Conservation (phyloP, 2,329 filamentous ascomycete genomes). For the Diaporthe batatas region DNA sequence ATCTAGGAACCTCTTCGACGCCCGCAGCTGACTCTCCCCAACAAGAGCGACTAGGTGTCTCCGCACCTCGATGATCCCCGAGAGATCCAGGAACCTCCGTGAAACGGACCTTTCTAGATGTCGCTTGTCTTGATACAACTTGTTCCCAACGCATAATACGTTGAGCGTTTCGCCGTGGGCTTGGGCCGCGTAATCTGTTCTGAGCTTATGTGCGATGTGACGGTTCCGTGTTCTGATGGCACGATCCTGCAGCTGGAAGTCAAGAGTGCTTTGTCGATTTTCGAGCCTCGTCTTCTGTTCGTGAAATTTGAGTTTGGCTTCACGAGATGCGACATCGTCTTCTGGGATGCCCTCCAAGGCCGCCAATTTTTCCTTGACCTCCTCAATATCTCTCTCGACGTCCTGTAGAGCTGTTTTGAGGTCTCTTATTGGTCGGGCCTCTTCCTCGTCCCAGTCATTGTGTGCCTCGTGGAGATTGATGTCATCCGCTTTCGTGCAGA, state of each 20-base stretch:
- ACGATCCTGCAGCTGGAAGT: neutral
- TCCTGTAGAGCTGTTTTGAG: neutral
- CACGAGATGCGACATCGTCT: neutral
- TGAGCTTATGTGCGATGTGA: neutral
- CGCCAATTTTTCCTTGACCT: neutral
- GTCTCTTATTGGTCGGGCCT: neutral
- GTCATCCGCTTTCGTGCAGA: slow-evolving; percentile 59
- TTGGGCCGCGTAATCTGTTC: neutral
- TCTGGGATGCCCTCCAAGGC: neutral
- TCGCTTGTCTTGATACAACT: neutral
- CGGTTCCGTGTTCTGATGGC: neutral
- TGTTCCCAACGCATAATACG: slow-evolving; percentile 3
- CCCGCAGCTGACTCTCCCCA: neutral
- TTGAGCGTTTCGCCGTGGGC: neutral
- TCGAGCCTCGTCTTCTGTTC: neutral
- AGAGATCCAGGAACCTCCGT: neutral
- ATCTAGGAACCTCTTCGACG: neutral
- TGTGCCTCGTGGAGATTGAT: neutral
- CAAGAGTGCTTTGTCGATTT: neutral
- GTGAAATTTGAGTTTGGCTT: neutral
- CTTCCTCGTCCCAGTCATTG: neutral
- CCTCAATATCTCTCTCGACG: neutral
- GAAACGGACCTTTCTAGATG: neutral
- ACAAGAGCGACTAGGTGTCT: neutral
- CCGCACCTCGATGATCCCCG: neutral